These are phyloP conservation scores for Xylariaceae sp. DNA, from an alignment of 2,329 filamentous ascomycete genomes.

Conservation along the genomic window DNA sequence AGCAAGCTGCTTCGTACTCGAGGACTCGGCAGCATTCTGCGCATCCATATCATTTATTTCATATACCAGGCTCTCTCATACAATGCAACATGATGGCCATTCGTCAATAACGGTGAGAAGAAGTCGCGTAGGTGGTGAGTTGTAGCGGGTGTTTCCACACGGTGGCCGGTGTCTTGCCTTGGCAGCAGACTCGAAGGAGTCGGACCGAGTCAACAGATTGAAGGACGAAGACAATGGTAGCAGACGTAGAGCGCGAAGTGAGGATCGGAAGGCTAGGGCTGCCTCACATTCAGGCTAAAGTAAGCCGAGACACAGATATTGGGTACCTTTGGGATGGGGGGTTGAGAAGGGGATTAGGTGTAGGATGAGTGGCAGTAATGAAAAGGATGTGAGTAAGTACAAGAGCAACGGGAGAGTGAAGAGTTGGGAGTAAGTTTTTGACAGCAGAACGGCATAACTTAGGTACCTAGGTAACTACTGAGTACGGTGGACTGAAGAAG, in stretches of 20 bases:
- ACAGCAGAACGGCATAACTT: not conserved
- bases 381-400: conserved; percentile 11
- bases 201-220: conserved; percentile 11
- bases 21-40: conserved; percentile 61
- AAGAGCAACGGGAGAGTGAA: conserved; percentile 15
- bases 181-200: conserved; percentile 11
- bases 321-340: conserved; percentile 12
- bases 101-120: conserved; percentile 32
- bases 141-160: not conserved
- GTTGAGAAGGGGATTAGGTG: conserved; percentile 9
- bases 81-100: conserved; percentile 56
- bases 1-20: conserved; percentile 54
- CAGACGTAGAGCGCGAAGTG: conserved; percentile 6
- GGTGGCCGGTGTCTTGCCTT: conserved; percentile 9
- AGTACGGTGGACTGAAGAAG: not conserved
- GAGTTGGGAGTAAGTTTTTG: conserved; percentile 13
- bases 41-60: conserved; percentile 63
- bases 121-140: conserved; percentile 14
- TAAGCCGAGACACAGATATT: conserved; percentile 5
- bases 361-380: conserved; percentile 6
- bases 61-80: conserved; percentile 39
- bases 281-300: conserved; percentile 1
- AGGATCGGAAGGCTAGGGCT: conserved; percentile 13
- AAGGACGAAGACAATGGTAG: conserved; percentile 1
- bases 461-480: no score